Conservation (phyloP, 129 eudicot species). For the Oenanthe sinensis region DNA sequence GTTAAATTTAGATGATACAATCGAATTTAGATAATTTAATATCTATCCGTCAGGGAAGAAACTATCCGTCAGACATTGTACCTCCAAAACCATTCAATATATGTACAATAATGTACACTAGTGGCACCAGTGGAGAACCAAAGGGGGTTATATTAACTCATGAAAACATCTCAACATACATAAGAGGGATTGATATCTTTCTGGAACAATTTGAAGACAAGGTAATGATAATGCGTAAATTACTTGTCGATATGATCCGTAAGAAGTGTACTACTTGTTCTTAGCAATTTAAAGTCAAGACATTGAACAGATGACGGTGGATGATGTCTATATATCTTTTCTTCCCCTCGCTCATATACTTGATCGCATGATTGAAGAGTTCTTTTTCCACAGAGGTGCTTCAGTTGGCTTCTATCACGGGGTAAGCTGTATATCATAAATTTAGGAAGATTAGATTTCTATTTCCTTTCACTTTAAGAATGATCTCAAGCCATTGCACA, state of each 20-base stretch:
- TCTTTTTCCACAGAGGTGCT: constrained; percentile 85
- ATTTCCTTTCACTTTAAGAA: not conserved
- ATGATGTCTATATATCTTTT: constrained; percentile 87
- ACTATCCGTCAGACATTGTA: constrained; percentile 36
- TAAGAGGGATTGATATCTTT: constrained; percentile 73
- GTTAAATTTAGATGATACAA: too few relatives aligned
- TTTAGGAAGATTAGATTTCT: not conserved
- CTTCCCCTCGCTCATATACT: constrained; percentile 95
- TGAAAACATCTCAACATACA: constrained; percentile 44
- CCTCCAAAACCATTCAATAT: constrained; percentile 61
- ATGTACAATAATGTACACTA: constrained; percentile 94
- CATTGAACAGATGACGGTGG: constrained; percentile 65
- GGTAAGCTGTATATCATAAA: constrained; percentile 30
- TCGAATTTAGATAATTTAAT: too few relatives aligned
- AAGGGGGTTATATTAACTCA: constrained; percentile 93
- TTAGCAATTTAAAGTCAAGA: not conserved
- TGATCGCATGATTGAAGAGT: constrained; percentile 91
- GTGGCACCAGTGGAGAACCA: constrained; percentile 97
- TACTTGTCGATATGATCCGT: not conserved
- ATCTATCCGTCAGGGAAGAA: constrained; percentile 83
- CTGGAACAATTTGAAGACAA: constrained; percentile 94
- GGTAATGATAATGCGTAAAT: constrained; percentile 18
- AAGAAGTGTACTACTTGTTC: not conserved
- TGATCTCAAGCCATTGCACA: not conserved
- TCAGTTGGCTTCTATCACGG: constrained; percentile 96